Evolutionary conservation across 169 alveolate genomes (phyloP).

Genomic region (Ichthyophthirius multifiliis): DNA sequence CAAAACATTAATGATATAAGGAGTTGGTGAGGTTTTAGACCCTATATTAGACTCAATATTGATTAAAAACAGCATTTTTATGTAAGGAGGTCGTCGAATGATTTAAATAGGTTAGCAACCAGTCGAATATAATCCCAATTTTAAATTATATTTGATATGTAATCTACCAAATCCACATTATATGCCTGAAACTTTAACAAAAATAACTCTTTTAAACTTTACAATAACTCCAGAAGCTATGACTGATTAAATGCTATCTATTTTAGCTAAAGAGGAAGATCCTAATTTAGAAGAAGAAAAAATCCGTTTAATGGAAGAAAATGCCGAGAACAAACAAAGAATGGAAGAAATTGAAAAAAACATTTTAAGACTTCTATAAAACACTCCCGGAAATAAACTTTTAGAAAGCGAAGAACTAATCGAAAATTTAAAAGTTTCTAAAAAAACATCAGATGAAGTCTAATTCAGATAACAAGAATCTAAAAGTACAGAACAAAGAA

Average conservation of each 20-base stretch:
- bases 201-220: slow-evolving; percentile 82
- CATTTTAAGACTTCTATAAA: slow-evolving; percentile 74
- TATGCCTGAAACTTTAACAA: slow-evolving; percentile 75
- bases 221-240: slow-evolving; percentile 85
- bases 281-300: slow-evolving; percentile 69
- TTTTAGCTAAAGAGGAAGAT: slow-evolving; percentile 73
- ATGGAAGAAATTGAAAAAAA: slow-evolving; percentile 75
- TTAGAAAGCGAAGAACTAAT: slow-evolving; percentile 84
- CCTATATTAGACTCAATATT: slow-evolving; percentile 76
- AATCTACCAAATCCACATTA: slow-evolving; percentile 60
- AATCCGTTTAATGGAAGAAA: slow-evolving; percentile 64
- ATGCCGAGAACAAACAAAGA: slow-evolving; percentile 60
- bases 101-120: slow-evolving; percentile 32
- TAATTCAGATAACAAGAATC: slow-evolving; percentile 61
- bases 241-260: slow-evolving; percentile 84
- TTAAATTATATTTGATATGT: slow-evolving; percentile 51
- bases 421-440: slow-evolving; percentile 71
- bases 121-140: slow-evolving; percentile 46
- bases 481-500: slow-evolving; percentile 68
- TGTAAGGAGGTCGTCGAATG: slow-evolving; percentile 18
- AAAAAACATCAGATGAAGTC: slow-evolving; percentile 75
- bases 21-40: slow-evolving; percentile 71
- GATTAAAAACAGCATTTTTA: slow-evolving; percentile 50
- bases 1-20: slow-evolving; percentile 53
- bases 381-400: slow-evolving; percentile 60